phyloP scores from a whole-genome alignment of 495 filamentous ascomycete species.

The Neurospora sp. region DNA sequence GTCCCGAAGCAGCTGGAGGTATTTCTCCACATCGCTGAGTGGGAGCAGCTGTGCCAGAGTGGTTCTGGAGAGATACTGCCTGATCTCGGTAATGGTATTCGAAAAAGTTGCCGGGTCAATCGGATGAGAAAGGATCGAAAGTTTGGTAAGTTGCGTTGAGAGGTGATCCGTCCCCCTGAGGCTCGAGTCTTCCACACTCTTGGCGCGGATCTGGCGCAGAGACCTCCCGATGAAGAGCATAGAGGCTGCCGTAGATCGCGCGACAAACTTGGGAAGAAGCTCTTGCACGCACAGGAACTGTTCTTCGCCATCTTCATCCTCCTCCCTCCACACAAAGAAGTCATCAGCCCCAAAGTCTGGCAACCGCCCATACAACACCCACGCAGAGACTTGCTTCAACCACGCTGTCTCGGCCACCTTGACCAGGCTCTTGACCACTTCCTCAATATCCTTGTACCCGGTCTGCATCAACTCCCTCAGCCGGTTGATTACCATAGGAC shows the following conservation, averaged over 20 bases:
- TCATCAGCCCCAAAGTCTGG: slow-evolving; percentile 64
- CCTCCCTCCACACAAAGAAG: slow-evolving; percentile 60
- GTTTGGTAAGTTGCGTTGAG: slow-evolving; percentile 57
- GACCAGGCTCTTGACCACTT: slow-evolving; percentile 58
- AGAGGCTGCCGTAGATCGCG: slow-evolving; percentile 60
- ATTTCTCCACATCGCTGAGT: slow-evolving; percentile 60
- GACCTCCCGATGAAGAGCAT: slow-evolving; percentile 88
- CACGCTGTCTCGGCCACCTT: slow-evolving; percentile 76
- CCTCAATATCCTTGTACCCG: slow-evolving; percentile 79
- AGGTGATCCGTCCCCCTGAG: slow-evolving; percentile 52
- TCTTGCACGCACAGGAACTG: slow-evolving; percentile 27
- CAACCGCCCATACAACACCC: slow-evolving; percentile 79
- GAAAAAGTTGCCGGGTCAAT: slow-evolving; percentile 60
- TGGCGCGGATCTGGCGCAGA: slow-evolving; percentile 63
- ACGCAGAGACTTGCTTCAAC: slow-evolving; percentile 80
- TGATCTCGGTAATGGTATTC: slow-evolving; percentile 60
- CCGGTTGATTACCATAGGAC: slow-evolving; percentile 61
- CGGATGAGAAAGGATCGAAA: slow-evolving; percentile 63
- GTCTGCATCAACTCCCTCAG: slow-evolving; percentile 67
- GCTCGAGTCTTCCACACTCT: slow-evolving; percentile 37
- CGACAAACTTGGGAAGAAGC: slow-evolving; percentile 70
- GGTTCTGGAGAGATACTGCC: slow-evolving; percentile 70
- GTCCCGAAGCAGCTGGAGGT: slow-evolving; percentile 65
- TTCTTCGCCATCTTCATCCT: slow-evolving; percentile 21
- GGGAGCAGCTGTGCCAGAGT: slow-evolving; percentile 73